phyloP scores from a whole-genome alignment of 139 green algal genomes.

The Gonium pectorale region DNA sequence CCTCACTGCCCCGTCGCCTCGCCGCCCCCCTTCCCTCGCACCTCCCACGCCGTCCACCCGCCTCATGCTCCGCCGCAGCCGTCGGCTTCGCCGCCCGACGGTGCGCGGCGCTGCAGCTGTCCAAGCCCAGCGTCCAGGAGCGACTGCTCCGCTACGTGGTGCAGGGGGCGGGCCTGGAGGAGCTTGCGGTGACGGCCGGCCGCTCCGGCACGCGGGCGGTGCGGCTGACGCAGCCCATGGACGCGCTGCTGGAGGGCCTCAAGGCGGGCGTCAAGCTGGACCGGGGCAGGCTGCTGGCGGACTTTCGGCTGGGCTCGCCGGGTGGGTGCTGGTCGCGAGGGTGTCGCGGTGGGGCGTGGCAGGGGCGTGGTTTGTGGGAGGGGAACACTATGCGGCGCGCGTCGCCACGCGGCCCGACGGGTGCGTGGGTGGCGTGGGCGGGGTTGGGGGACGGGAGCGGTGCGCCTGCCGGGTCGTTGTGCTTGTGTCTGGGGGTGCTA shows the following conservation, averaged over 20 bases:
- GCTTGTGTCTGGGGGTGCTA: too few relatives aligned
- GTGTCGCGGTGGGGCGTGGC: background rate
- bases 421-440: background rate
- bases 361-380: too few relatives aligned
- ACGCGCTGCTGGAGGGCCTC: slow-evolving; percentile 43
- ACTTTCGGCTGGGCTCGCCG: slow-evolving; percentile 36
- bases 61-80: background rate
- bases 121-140: background rate
- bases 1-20: too few relatives aligned
- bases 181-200: background rate
- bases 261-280: slow-evolving; percentile 50
- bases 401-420: too few relatives aligned
- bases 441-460: too few relatives aligned
- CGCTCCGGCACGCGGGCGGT: background rate
- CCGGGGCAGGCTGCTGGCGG: slow-evolving; percentile 29
- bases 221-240: slow-evolving; percentile 4
- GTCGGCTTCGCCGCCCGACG: background rate
- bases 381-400: too few relatives aligned
- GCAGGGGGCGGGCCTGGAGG: background rate
- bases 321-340: background rate
- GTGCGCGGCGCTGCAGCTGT: slow-evolving; percentile 30
- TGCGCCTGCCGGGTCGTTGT: too few relatives aligned
- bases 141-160: slow-evolving; percentile 18
- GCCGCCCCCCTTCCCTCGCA: too few relatives aligned
- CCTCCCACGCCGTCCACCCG: too few relatives aligned